These are phyloP conservation scores for Tardiomyces digboiensis DNA, from an alignment of 1,139 yeast species.

Conservation along the genomic window DNA sequence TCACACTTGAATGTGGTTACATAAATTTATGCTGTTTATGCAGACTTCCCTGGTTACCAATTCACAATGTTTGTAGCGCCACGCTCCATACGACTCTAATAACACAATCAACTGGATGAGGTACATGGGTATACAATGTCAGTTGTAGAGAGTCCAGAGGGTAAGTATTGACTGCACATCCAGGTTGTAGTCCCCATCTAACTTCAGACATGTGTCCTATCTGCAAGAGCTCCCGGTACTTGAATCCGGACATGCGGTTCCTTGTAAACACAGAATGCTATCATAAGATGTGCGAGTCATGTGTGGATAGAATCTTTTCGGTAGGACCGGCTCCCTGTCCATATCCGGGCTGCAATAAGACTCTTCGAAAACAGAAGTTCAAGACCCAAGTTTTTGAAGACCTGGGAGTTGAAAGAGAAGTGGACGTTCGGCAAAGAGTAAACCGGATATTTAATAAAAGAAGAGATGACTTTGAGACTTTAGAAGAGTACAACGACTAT, in stretches of 20 bases:
- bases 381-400: constrained; percentile 92
- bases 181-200: background rate
- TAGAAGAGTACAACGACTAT: constrained; percentile 61
- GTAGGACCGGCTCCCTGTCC: constrained; percentile 98
- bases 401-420: constrained; percentile 79
- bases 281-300: constrained; percentile 94
- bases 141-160: background rate
- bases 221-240: constrained; percentile 89
- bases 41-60: too few species aligned
- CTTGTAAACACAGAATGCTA: constrained; percentile 95
- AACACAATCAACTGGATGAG: too few species aligned
- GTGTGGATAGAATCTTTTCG: constrained; percentile 90
- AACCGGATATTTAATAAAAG: constrained; percentile 72
- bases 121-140: background rate
- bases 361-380: constrained; percentile 77
- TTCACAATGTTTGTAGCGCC: too few species aligned
- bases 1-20: too few species aligned
- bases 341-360: constrained; percentile 83
- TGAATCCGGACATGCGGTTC: constrained; percentile 89
- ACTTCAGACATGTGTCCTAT: constrained; percentile 84
- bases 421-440: constrained; percentile 80
- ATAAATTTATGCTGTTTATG: too few species aligned
- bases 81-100: too few species aligned
- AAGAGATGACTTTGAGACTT: constrained; percentile 56
- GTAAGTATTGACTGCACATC: background rate